These are phyloP conservation scores for Coffea eugenioides DNA, from an alignment of 257 asterid species.

Conservation along the genomic window DNA sequence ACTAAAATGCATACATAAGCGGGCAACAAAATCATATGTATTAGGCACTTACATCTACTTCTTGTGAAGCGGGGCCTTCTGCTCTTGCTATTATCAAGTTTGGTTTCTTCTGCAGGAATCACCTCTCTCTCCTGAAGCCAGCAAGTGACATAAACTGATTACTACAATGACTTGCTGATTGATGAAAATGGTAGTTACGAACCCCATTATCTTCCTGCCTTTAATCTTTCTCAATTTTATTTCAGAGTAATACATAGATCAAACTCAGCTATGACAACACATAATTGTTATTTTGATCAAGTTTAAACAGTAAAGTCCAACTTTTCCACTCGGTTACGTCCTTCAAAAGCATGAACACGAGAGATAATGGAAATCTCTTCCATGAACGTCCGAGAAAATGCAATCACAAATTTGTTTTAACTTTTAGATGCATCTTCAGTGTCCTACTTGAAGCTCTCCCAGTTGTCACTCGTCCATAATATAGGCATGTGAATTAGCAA, in stretches of 20 bases:
- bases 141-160: background rate
- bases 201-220: background rate
- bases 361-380: background rate
- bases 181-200: background rate
- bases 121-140: slow-evolving; percentile 23
- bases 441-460: background rate
- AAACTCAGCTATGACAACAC: background rate
- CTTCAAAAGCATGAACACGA: background rate
- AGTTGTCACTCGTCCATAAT: background rate
- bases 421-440: background rate
- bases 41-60: slow-evolving; percentile 57
- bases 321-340: background rate
- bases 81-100: slow-evolving; percentile 25
- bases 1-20: background rate
- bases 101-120: slow-evolving; percentile 33
- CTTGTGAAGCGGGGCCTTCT: slow-evolving; percentile 49
- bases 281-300: background rate
- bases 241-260: background rate
- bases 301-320: background rate
- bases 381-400: background rate
- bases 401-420: background rate
- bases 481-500: background rate
- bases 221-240: background rate
- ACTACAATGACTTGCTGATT: background rate
- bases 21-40: slow-evolving; percentile 4